Evolutionary conservation across 805 yeast genomes (phyloP), one percentile per base, ranked within the genome.

Genomic region (Isabelozyma gotoi): DNA sequence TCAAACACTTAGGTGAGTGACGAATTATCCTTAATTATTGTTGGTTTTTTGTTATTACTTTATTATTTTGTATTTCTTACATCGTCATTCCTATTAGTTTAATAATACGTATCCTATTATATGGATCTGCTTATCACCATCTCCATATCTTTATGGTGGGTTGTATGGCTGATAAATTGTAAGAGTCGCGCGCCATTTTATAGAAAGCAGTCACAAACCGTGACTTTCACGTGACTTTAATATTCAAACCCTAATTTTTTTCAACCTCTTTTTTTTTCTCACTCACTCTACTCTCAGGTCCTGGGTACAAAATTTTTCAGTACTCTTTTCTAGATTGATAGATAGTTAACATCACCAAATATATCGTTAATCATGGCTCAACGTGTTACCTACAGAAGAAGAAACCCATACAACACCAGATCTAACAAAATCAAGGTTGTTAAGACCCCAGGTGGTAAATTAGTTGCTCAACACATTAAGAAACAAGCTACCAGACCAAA

Each of bases 361-460:
- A 15, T n/a, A 33, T 33, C 35, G 16, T 3, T 6, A 8, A 40
- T 16, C 19, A 44, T 44, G 48, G 48, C 48, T 41, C 45, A 41
- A 35, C 45, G 48, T 52, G 59, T 56, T 46, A 56, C 60, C 42
- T 56, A 52, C 56, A 56, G 60, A 56, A 56, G 59, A 54, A 55
- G 55, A 46, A 56, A 57, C 50, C 60, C 60, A 51, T 56, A 90
- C 96, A 94, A 94, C 96, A 91, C 99, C 85, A 86, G 85, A 78
- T 94, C 99, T 65, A 94, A 94, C 96, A 88, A 87, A 82, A 92
- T 94, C 83, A 92, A 88, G 91, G 96, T 92, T 77, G 96, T 92
- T 68, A 94, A 92, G 88, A 94, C 99, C 79, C 99, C 99, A 78
- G 99, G 99, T 84, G 98, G 98, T 74, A 86, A 85, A 78, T 85